Evolutionary conservation across 176 grass and related monocot genomes (phyloP).

Genomic region (Oryza meyeriana): DNA sequence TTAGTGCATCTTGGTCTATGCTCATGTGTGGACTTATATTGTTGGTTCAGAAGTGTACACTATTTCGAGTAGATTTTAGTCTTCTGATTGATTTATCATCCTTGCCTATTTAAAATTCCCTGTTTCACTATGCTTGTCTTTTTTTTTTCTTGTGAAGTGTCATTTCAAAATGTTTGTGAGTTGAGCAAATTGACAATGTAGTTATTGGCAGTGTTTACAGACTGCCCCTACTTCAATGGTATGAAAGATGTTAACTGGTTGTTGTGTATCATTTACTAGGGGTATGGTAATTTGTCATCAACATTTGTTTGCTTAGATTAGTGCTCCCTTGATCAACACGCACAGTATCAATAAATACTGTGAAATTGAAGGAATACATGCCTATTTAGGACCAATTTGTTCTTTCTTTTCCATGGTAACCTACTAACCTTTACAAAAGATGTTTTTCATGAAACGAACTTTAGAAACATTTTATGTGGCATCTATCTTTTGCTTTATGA

Average conservation of each 20-base stretch:
- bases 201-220: neutral
- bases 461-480: neutral
- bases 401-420: neutral
- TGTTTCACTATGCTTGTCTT: neutral
- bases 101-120: neutral
- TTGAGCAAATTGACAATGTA: neutral
- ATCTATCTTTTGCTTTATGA: conserved; percentile 6
- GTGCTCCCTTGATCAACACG: too few relatives aligned
- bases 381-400: neutral
- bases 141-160: neutral
- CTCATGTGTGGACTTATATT: too few relatives aligned
- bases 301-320: too few relatives aligned
- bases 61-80: neutral
- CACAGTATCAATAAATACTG: too few relatives aligned
- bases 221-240: neutral
- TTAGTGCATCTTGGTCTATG: too few relatives aligned
- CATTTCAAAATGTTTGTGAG: neutral
- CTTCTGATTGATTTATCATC: neutral
- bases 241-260: too few relatives aligned
- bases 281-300: too few relatives aligned
- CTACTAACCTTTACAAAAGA: neutral
- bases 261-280: too few relatives aligned
- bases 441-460: neutral
- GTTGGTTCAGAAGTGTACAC: neutral
- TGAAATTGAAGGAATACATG: too few relatives aligned